Base-by-base conservation (phyloP, 192 early-diverging fungal species). In the Backusella sp. region DNA sequence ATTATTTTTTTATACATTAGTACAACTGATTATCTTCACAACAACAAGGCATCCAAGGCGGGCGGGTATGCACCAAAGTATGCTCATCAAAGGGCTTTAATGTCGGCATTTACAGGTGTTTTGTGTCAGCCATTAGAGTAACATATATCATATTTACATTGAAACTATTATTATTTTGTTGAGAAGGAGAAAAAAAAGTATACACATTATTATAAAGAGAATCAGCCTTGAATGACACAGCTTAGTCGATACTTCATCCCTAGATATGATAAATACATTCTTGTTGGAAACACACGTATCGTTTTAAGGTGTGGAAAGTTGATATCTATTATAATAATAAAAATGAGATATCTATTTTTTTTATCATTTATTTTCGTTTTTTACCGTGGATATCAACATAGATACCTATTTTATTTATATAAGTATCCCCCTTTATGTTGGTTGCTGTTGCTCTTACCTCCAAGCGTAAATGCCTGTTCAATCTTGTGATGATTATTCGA, bases 1-100 rank as follows among this genome's bases (percentile, higher is more conserved):
- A 17, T 35, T n/a, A n/a, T n/a, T n/a, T 72, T 66, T 14, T 37
- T 11, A 32, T 32, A 32, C 2, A 32, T 70, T 70, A 83, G 81
- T 19, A 14, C 78, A 8, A 83, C 78, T 21, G 82, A 83, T 35
- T 72, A 76, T 52, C 32, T 80, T 49, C 75, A 62, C 56, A 72
- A 79, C 59, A 73, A 72, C 68, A 79, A 74, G 79, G 56, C 42
- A 36, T 62, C 77, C 17, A 66, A 75, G 67, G 87, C 87, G 6
- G 83, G 87, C 35, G 87, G 87, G 1, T 88, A 82, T 59, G 49
- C 74, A 12, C 70, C 87, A 4, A 46, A 68, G 12, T 84, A 87
- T 76, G 81, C 81, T 6, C 78, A 84, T 52, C 71, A 87, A 66
- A 68, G 87, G 6, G 86, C 84, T 5, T 44, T 80, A 23, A 68